Conservation (phyloP, 2,329 filamentous ascomycete genomes). For the Pyrenophora teres region DNA sequence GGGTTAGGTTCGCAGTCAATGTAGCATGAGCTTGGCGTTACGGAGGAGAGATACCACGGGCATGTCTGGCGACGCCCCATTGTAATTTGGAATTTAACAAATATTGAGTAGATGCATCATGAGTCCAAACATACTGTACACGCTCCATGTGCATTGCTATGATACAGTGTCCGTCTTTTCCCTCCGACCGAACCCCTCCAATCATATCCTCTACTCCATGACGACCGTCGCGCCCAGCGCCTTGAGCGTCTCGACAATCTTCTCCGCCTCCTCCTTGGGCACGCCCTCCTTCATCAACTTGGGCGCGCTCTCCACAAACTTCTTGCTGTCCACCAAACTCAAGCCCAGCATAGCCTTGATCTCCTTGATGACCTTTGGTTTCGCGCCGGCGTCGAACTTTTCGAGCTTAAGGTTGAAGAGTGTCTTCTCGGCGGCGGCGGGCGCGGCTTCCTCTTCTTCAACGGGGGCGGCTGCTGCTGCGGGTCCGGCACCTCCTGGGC, state of each 20-base stretch:
- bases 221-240: constrained; percentile 83
- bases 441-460: constrained; percentile 85
- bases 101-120: constrained; percentile 39
- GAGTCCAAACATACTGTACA: constrained; percentile 47
- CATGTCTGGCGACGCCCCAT: constrained; percentile 20
- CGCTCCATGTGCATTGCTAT: constrained; percentile 40
- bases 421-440: constrained; percentile 89
- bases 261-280: constrained; percentile 98
- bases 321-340: constrained; percentile 98
- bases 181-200: background rate
- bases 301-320: constrained; percentile 97
- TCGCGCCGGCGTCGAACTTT: constrained; percentile 83
- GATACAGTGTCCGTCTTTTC: constrained; percentile 34
- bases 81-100: constrained; percentile 17
- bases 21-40: constrained; percentile 35
- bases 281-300: constrained; percentile 99
- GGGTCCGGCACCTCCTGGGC: constrained; percentile 59
- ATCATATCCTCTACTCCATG: constrained; percentile 73
- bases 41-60: constrained; percentile 39
- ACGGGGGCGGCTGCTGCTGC: constrained; percentile 65
- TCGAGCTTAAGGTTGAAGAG: constrained; percentile 95
- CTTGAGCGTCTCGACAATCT: constrained; percentile 96
- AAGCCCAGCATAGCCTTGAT: constrained; percentile 94
- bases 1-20: background rate
- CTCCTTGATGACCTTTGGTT: constrained; percentile 99